A percentile compares a stretch with the other conserved stretches of the same genome.
phyloP scores from a whole-genome alignment of 139 green algal genomes.

The Zygnema circumcarinatum region DNA sequence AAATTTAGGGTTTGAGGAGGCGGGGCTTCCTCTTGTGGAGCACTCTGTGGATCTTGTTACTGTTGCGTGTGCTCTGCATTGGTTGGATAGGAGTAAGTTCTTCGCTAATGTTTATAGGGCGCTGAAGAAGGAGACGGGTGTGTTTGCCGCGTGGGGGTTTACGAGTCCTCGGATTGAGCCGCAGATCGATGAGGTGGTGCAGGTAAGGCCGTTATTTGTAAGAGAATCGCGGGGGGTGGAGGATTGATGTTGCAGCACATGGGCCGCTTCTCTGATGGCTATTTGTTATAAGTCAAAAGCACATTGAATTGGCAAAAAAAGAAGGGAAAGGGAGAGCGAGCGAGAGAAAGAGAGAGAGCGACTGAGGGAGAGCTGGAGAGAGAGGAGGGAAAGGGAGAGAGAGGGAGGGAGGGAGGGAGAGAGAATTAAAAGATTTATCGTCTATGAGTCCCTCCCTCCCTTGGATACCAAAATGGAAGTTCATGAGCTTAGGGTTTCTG shows the following conservation, averaged over 20 bases:
- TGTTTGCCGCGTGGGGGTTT: not conserved
- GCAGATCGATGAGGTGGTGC: not conserved
- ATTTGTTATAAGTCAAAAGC: too few species aligned
- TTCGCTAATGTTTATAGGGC: not conserved
- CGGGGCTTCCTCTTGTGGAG: not conserved
- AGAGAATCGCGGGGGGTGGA: too few species aligned
- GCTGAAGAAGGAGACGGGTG: not conserved
- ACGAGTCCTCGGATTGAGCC: not conserved
- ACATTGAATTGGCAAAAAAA: too few species aligned
- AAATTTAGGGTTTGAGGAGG: not conserved
- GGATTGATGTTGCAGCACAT: too few species aligned
- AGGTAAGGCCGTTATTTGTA: too few species aligned
- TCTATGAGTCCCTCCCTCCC: too few species aligned
- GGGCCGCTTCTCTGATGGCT: too few species aligned
- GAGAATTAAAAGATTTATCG: too few species aligned
- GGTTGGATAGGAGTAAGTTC: not conserved
- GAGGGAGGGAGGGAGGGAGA: too few species aligned
- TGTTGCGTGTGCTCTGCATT: not conserved
- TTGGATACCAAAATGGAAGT: too few species aligned
- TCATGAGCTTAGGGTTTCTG: too few species aligned
- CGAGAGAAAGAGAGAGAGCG: not conserved
- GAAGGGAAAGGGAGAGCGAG: not conserved
- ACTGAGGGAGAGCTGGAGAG: not conserved
- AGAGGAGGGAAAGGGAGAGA: too few species aligned
- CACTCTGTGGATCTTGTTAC: not conserved